phyloP scores from a whole-genome alignment of 192 early-diverging fungal species.

The Geranomyces variabilis region DNA sequence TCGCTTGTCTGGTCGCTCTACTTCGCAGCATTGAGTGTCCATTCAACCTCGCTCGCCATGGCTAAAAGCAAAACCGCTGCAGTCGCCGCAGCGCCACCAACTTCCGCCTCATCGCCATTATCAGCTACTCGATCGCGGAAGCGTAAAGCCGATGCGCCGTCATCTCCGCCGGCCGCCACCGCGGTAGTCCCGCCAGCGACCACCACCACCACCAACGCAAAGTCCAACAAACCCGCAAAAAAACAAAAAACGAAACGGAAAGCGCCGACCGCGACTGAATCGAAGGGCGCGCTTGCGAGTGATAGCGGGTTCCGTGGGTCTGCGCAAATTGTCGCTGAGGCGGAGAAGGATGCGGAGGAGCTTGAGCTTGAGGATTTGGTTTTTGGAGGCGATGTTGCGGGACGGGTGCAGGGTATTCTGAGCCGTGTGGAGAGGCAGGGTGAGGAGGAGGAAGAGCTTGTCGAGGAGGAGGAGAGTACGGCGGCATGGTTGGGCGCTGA shows the following conservation, averaged over 20 bases:
- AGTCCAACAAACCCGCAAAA: neutral
- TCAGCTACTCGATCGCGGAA: neutral
- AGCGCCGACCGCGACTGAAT: neutral
- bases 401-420: constrained; percentile 4
- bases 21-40: no score
- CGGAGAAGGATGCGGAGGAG: constrained; percentile 67
- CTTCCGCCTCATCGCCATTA: neutral
- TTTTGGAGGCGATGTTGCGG: constrained; percentile 66
- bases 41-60: neutral
- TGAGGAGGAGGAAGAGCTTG: constrained; percentile 16
- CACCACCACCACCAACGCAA: neutral
- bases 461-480: constrained; percentile 14
- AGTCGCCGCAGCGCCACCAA: neutral
- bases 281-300: neutral
- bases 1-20: no score
- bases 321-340: neutral
- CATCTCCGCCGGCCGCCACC: no score
- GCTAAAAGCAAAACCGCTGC: neutral
- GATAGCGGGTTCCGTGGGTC: neutral
- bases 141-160: neutral
- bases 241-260: neutral
- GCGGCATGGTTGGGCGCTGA: neutral
- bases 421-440: neutral
- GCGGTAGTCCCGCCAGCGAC: neutral
- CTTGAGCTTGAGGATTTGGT: constrained; percentile 73